Evolutionary conservation across 2,329 filamentous ascomycete species (phyloP), one percentile per base, ranked within the genome.

Genomic region (Colletotrichum salicis): DNA sequence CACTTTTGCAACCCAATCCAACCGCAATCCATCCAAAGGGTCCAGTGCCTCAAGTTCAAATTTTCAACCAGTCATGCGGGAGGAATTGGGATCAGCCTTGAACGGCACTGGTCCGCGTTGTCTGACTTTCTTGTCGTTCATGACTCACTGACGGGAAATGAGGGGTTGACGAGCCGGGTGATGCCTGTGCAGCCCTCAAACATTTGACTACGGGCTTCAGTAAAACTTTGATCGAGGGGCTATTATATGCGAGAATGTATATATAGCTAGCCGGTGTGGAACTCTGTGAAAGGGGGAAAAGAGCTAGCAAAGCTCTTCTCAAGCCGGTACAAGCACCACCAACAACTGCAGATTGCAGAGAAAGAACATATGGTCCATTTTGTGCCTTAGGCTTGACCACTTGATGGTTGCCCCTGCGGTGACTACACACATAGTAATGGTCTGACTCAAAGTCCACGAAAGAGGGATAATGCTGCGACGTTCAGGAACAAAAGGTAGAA

Each of bases 111-210:
- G 64, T 58, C 58, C 54, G 58, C 35, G 35, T 64, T 41, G 58
- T 55, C 54, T 71, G 58, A 64, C 57, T 24, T 24, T 71, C 58
- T 71, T 60, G 65, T 64, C 59, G 35, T 63, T 55, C 59, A 69
- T 71, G 69, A 71, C 69, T 71, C 69, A 71, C 65, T 64, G 69
- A 68, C 59, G 45, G 54, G 35, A 71, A 64, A 35, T 69, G 69
- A 69, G 59, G 64, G 69, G 64, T 60, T 64, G 45, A 58, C 41
- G 63, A 59, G n/a, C 58, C 45, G 24, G 69, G 65, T 59, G 41
- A 68, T 69, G 69, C 69, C 54, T 71, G 64, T 35, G 59, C 19
- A 27, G 13, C 15, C 31, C 68, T 67, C 52, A 69, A 51, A 45
- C 65, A 29, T 55, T 64, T 63, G 64, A 37, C 69, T 59, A 59